Base-by-base conservation (phyloP, 2,329 filamentous ascomycete species). In the Cladophialophora immunda region DNA sequence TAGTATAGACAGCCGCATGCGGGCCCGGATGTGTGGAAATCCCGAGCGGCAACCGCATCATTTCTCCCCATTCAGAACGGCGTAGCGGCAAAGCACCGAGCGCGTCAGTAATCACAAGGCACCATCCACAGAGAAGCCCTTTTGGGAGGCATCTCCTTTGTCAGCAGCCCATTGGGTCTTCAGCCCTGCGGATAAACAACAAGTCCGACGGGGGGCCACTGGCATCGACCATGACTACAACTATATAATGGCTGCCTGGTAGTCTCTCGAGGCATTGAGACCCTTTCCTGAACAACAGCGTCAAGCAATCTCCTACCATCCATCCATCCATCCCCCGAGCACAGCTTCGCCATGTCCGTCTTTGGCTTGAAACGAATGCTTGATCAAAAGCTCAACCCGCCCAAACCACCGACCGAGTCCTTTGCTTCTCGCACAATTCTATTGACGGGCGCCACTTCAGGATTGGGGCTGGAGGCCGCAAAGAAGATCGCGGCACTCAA, bases 391-490 rank as follows among this genome's bases (percentile, higher is more conserved):
- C 45, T 29, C 56, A 66, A 69, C 32, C 62, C 66, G 22, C 66
- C 67, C 13, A 50, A 61, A 30, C 77, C 82, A 45, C 77, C 78
- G 25, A 75, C 66, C 4, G 69, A 73, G 54, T 80, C 80, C 1
- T 81, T 85, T 56, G 77, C 76, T 8, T 79, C 80, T 13, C 82
- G 81, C 69, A 83, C 80, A 0, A 79, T 85, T 2, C 75, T 86
- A 8, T 72, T 85, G 17, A 85, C 84, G 6, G 84, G 84, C 25
- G 82, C 82, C 9, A 86, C 83, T 50, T 78, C 80, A 1, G 84
- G 84, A 4, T 74, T 86, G 15, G 84, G 84, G 0, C 78, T 83
- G 25, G 81, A 84, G 70, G 82, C 84, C 4, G 81, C 83, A 1
- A 75, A 81, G 68, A 84, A 85, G 70, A 79, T 83, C 53, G 78